A percentile compares a stretch with the other conserved stretches of the same genome.
Evolutionary conservation across 352 stramenopile species (phyloP).

Genomic region (Phytophthora chlamydospora): DNA sequence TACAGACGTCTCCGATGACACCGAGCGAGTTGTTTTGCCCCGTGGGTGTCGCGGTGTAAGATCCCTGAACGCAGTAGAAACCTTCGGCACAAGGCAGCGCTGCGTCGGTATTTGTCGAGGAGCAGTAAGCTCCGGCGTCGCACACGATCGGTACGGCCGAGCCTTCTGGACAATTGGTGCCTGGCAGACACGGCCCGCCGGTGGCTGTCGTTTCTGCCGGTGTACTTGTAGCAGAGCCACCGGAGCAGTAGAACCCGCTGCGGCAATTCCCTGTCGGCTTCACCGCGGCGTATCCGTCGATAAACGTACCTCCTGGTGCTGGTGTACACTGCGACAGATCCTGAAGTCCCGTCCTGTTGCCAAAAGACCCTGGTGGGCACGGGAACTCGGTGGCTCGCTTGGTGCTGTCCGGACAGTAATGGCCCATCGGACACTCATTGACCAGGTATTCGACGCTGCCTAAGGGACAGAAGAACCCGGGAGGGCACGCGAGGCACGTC

Average conservation of each 20-base stretch:
- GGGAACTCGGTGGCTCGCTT: conserved; percentile 54
- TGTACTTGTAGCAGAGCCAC: conserved; percentile 62
- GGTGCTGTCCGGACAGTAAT: conserved; percentile 85
- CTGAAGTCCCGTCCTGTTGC: conserved; percentile 54
- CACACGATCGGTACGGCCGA: conserved; percentile 87
- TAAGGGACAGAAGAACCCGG: conserved; percentile 56
- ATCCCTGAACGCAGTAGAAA: conserved; percentile 90
- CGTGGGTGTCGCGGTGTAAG: conserved; percentile 75
- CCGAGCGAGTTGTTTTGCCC: conserved; percentile 76
- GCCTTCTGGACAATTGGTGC: conserved; percentile 88
- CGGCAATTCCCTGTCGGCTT: conserved; percentile 61
- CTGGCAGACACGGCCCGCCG: conserved; percentile 78
- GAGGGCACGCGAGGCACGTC: conserved; percentile 43
- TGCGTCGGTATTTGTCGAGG: conserved; percentile 72
- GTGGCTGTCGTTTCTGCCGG: conserved; percentile 40
- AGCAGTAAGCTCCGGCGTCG: conserved; percentile 78
- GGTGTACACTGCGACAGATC: conserved; percentile 59
- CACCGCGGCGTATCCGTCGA: conserved; percentile 53
- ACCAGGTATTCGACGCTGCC: conserved; percentile 45
- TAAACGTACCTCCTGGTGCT: conserved; percentile 71
- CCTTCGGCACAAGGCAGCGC: conserved; percentile 76
- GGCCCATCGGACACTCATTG: conserved; percentile 73
- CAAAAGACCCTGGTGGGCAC: conserved; percentile 85
- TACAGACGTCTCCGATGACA: conserved; percentile 76
- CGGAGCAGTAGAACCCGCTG: conserved; percentile 87